phyloP scores from a whole-genome alignment of 169 alveolate species.

The Cytauxzoon felis region DNA sequence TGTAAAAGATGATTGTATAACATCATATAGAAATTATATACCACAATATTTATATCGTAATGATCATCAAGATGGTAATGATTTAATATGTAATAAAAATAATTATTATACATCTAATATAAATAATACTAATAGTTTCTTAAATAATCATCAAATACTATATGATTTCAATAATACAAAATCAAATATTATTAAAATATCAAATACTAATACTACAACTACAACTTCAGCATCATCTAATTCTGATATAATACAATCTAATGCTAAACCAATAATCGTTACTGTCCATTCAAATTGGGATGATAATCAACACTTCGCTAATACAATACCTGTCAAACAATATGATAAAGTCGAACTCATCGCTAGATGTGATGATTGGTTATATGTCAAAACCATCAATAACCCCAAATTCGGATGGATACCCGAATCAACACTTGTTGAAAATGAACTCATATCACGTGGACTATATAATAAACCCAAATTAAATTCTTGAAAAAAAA shows the following conservation, averaged over 20 bases:
- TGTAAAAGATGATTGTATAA: no score
- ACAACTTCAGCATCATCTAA: conserved; percentile 9
- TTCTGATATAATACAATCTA: conserved; percentile 11
- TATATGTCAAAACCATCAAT: conserved; percentile 29
- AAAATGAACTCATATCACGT: conserved; percentile 48
- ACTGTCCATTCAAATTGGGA: conserved; percentile 31
- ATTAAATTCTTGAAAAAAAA: conserved; percentile 20
- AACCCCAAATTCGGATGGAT: conserved; percentile 46
- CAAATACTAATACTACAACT: neutral
- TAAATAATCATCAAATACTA: conserved; percentile 10
- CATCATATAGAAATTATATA: no score
- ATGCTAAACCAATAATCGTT: conserved; percentile 20
- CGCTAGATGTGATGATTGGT: conserved; percentile 53
- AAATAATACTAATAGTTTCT: conserved; percentile 3
- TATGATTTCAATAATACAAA: neutral
- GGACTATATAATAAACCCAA: conserved; percentile 1
- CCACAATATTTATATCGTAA: no score
- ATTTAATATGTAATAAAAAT: no score
- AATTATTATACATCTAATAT: no score
- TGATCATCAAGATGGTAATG: no score
- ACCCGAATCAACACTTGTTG: conserved; percentile 47
- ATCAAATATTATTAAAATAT: neutral
- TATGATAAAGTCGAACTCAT: conserved; percentile 49
- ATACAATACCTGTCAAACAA: conserved; percentile 42
- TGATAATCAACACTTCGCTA: conserved; percentile 25